Evolutionary conservation across 805 yeast species (phyloP).

Genomic region (Wickerhamomyces ciferrii): DNA sequence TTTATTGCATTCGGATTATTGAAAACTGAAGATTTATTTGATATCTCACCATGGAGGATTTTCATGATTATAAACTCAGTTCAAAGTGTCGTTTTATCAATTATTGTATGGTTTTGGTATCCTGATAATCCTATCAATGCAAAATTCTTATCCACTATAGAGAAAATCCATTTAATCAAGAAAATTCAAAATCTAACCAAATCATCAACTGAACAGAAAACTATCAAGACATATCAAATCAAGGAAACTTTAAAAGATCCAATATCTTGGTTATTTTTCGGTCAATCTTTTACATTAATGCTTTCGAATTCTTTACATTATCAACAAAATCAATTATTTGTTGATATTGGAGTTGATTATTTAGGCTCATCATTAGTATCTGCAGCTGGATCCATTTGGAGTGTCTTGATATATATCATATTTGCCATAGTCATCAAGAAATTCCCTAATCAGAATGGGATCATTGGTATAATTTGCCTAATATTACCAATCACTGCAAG

Average conservation of each 20-base stretch:
- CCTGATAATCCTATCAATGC: constrained; percentile 44
- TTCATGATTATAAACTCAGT: constrained; percentile 41
- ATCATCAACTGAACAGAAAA: constrained; percentile 34
- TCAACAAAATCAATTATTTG: constrained; percentile 39
- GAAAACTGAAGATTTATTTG: constrained; percentile 2
- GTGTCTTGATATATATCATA: constrained; percentile 22
- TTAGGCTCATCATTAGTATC: constrained; percentile 39
- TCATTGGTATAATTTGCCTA: constrained; percentile 6
- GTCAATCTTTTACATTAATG: constrained; percentile 31
- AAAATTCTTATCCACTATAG: constrained; percentile 31
- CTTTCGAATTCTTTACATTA: constrained; percentile 39
- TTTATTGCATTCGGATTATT: constrained; percentile 24
- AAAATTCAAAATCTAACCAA: constrained; percentile 27
- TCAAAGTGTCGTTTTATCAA: constrained; percentile 30
- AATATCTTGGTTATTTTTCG: constrained; percentile 25
- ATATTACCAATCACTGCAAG: constrained; percentile 28
- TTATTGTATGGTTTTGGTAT: constrained; percentile 26
- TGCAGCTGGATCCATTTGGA: constrained; percentile 25
- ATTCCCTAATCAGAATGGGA: constrained; percentile 25
- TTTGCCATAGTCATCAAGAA: constrained; percentile 23
- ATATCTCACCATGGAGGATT: constrained; percentile 35
- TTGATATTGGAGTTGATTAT: constrained; percentile 26
- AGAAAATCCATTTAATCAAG: constrained; percentile 34
- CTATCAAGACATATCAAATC: constrained; percentile 32
- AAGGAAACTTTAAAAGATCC: constrained; percentile 35